Evolutionary conservation across 768 basidiomycete genomes (phyloP), one percentile per base, ranked within the genome.

Genomic region (Cystobasidium tubakii): DNA sequence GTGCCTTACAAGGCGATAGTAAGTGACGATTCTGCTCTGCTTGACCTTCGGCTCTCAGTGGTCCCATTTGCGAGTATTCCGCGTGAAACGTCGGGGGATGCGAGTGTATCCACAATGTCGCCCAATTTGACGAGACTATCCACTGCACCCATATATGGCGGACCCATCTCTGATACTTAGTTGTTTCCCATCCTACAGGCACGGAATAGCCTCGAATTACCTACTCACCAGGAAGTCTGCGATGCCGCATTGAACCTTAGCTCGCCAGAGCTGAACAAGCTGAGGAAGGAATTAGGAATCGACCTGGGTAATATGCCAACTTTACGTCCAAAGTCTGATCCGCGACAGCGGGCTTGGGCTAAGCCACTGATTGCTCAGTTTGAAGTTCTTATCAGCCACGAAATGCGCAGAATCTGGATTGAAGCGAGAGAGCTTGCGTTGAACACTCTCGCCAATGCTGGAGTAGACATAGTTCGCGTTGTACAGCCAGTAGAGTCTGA

Each of bases 391-490:
- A 29, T 62, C 36, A n/a, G 57, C 57, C 29, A 39, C 9, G 57
- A 62, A 29, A 39, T 62, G 57, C 57, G 57, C n/a, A 62, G 36
- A 29, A n/a, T 39, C 15, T 62, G 36, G 31, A 17, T 31, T 17
- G 36, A 33, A 39, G 57, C 29, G 15, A 31, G 57, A 29, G 31
- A 62, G 57, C 31, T 39, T 33, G 57, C 57, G n/a, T 17, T 39
- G 25, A 39, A 62, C 17, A 62, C 57, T 21, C 9, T 62, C 2
- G 57, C 57, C 4, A 62, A 39, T 17, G 31, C 29, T 4, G 57
- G 57, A 62, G 57, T 62, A 33, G 57, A 62, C 25, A 62, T 62
- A 3, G 57, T 62, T 9, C 57, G 10, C n/a, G 57, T 62, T 62
- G 57, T 62, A 15, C 9, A 29, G 17, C 25, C 57, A 7, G 57